Evolutionary conservation across 1,139 yeast species (phyloP), one percentile per base, ranked within the genome.

Genomic region (Yamadazyma sp.): DNA sequence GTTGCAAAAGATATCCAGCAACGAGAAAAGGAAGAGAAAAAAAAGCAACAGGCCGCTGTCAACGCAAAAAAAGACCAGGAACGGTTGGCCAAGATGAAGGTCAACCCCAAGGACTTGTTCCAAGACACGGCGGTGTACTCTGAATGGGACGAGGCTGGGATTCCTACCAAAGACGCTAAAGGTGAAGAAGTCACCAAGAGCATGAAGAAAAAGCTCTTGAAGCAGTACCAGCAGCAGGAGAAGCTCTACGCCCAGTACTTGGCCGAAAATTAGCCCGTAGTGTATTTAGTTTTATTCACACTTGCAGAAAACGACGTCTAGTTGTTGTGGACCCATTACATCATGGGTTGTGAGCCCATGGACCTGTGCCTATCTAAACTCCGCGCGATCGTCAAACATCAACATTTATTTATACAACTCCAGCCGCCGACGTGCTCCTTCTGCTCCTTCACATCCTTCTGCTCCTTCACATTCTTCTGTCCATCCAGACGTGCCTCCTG

Each of bases 121-220:
- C 75, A 72, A 52, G 76, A 76, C 41, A 44, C 50, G n/a, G 42
- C 57, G 4, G 68, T 76, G 39, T 92, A 78, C 58, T 62, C 78
- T 7, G 86, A 78, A 53, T 92, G 94, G 86, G 97, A 92, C 55
- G 90, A 75, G 22, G 64, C 72, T 27, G 99, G 99, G 1, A 44
- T 92, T 17, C 99, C 99, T 12, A 71, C 80, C 1, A 82, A 80
- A 56, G 89, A 83, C 46, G 72, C 64, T 30, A 79, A 78, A 12
- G 98, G 97, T 8, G 88, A 82, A 52, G 95, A 89, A 41, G 73
- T 90, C n/a, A 76, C 95, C 36, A 92, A 92, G 67, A 86, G 96
- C 57, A 80, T 82, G 70, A 71, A 71, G 45, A 92, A 92, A 75
- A 90, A 90, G 64, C 70, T 90, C 48, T 62, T 70, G 44, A 92